Percentiles rank a stretch among this genome's conserved stretches.
Conservation (phyloP, 140 eudicot species). For the Cichorium intybus region DNA sequence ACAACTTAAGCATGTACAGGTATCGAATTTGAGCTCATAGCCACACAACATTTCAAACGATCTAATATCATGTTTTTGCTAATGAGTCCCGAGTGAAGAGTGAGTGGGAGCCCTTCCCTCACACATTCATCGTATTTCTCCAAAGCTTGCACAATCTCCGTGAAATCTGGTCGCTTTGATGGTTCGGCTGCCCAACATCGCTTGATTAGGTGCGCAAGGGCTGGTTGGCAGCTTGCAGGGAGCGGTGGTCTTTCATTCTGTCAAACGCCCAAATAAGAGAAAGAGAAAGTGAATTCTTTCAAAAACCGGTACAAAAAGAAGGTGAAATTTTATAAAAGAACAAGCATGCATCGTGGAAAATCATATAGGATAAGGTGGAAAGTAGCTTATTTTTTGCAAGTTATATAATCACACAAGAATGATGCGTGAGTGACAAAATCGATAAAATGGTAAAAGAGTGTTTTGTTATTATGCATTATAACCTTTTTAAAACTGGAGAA, state of each 20-base stretch:
- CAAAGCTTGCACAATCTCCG: constrained; percentile 70
- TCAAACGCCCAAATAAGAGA: constrained; percentile 13
- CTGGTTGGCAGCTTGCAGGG: constrained; percentile 95
- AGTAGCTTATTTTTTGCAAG: too few species aligned
- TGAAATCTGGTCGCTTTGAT: constrained; percentile 92
- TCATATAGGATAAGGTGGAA: too few species aligned
- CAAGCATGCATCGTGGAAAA: too few species aligned
- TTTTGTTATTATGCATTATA: too few species aligned
- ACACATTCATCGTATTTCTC: constrained; percentile 90
- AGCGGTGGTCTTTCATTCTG: constrained; percentile 93
- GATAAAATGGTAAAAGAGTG: too few species aligned
- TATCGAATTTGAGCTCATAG: constrained; percentile 55
- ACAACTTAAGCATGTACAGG: constrained; percentile 72
- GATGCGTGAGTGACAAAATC: too few species aligned
- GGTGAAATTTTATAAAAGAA: not conserved
- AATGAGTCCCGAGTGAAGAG: constrained; percentile 60
- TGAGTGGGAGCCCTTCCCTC: constrained; percentile 88
- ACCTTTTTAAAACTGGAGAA: too few species aligned
- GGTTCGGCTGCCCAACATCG: constrained; percentile 93
- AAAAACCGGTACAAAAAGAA: not conserved
- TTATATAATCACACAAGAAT: too few species aligned
- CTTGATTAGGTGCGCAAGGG: constrained; percentile 88
- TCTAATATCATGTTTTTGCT: constrained; percentile 53
- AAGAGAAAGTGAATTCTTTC: not conserved
- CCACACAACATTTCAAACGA: constrained; percentile 71